Percentiles rank a stretch among this genome's conserved stretches.
Evolutionary conservation across 257 asterid genomes (phyloP).

Genomic region (Petrea volubilis): DNA sequence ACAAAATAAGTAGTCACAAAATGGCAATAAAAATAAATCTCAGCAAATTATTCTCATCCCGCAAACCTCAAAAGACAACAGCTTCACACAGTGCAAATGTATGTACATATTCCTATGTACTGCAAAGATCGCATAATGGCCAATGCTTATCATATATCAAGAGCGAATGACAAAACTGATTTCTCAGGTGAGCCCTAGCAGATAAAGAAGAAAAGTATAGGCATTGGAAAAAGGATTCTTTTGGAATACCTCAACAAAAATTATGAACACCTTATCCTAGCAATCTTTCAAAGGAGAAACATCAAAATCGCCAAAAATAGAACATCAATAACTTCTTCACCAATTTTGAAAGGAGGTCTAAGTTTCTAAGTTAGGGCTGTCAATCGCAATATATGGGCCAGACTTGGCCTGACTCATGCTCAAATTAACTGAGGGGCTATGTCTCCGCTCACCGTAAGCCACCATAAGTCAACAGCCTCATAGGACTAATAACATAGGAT

Average conservation of each 20-base stretch:
- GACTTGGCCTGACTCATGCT: not conserved
- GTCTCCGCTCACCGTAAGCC: not conserved
- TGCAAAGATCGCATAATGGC: not conserved
- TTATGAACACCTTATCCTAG: not conserved
- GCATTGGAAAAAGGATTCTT: not conserved
- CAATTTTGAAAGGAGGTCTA: not conserved
- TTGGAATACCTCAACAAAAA: not conserved
- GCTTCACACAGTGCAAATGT: not conserved
- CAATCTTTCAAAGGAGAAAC: not conserved
- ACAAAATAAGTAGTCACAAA: not conserved
- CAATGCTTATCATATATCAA: not conserved
- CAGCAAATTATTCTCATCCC: not conserved
- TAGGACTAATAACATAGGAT: not conserved
- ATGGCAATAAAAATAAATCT: not conserved
- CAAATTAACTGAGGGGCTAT: not conserved
- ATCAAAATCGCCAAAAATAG: not conserved
- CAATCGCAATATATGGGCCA: not conserved
- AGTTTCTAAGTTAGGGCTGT: not conserved
- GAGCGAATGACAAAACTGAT: not conserved
- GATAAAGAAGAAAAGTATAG: not conserved
- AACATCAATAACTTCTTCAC: not conserved
- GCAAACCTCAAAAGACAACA: not conserved
- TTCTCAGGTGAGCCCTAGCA: not conserved
- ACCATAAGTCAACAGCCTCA: not conserved
- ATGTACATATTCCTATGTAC: not conserved